Evolutionary conservation across 306 rosid genomes (phyloP), one percentile per base, ranked within the genome.

Genomic region (Vigna reflexopilosa): DNA sequence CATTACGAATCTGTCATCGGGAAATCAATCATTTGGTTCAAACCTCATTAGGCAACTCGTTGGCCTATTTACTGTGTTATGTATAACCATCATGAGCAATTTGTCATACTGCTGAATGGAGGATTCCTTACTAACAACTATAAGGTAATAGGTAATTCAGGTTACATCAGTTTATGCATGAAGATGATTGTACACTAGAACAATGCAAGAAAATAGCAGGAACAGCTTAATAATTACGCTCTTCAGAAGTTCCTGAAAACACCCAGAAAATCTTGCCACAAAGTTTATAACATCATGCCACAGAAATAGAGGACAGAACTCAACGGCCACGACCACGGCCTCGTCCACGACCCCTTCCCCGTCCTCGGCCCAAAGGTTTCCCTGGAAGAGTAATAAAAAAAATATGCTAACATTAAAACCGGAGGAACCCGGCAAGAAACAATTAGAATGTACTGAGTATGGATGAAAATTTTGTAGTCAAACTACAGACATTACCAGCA

Each of bases 301-400:
- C 75, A 80, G 76, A 85, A 85, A 64, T 59, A 75, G 52, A 20
- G 6, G 5, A 44, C 26, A 75, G 55, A 62, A 71, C 77, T 89
- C 85, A 86, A 69, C 94, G 88, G 9, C 93, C 96, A n/a, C 97
- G 98, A 0, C 94, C 98, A 15, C 98, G 96, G 0, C 98, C 95
- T 0, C 96, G 91, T 0, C 98, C 97, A 10, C 97, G 98, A 1
- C 98, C 98, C 2, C 97, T 86, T 0, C 98, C 98, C 2, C 97
- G 88, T 1, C 98, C 97, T 26, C 94, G 75, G 9, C 97, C 98
- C 90, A 90, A 55, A 48, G 98, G 79, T 85, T 80, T 93, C 82
- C 98, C 98, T 93, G 89, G 5, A 70, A 81, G 72, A 49, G 30
- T 2, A 73, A 74, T 59, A 28, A 59, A 54, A 28, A 59, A 54